phyloP scores from a whole-genome alignment of 768 basidiomycete genomes.

The Phylloporus arenicola region DNA sequence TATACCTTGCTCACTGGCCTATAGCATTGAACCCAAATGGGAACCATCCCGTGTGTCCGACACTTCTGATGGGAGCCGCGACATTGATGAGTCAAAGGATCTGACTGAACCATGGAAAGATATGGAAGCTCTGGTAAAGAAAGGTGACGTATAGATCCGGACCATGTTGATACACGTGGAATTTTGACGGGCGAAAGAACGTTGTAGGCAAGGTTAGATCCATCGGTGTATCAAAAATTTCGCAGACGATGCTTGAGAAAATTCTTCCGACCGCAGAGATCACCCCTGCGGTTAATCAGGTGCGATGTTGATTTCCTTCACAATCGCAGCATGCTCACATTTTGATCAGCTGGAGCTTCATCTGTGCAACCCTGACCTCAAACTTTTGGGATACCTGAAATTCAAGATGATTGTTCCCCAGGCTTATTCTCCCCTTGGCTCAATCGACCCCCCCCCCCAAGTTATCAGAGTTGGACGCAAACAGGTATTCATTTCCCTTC shows the following conservation, averaged over 20 bases:
- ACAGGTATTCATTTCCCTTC: too few species aligned
- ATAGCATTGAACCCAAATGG: conserved; percentile 67
- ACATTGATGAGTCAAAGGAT: conserved; percentile 62
- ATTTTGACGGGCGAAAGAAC: conserved; percentile 2
- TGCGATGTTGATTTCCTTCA: conserved; percentile 22
- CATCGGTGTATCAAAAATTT: conserved; percentile 78
- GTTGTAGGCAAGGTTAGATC: conserved; percentile 51
- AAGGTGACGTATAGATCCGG: conserved; percentile 35
- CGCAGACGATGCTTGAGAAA: conserved; percentile 59
- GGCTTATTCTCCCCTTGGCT: conserved; percentile 81
- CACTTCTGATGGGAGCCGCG: conserved; percentile 57
- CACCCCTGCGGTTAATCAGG: conserved; percentile 71
- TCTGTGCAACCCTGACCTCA: conserved; percentile 70
- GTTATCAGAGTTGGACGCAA: too few species aligned
- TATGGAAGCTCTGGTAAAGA: conserved; percentile 69
- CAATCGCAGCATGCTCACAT: background rate
- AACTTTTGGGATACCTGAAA: conserved; percentile 56
- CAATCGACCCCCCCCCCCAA: conserved; percentile 57
- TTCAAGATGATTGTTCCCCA: conserved; percentile 64
- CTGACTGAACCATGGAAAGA: conserved; percentile 75
- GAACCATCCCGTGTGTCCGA: conserved; percentile 55
- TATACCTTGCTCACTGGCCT: conserved; percentile 80
- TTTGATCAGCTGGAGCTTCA: conserved; percentile 60
- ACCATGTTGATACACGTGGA: conserved; percentile 3
- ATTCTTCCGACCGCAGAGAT: conserved; percentile 63